These are phyloP conservation scores for Scheffersomyces insectosa DNA, from an alignment of 1,139 yeast species.

Conservation along the genomic window DNA sequence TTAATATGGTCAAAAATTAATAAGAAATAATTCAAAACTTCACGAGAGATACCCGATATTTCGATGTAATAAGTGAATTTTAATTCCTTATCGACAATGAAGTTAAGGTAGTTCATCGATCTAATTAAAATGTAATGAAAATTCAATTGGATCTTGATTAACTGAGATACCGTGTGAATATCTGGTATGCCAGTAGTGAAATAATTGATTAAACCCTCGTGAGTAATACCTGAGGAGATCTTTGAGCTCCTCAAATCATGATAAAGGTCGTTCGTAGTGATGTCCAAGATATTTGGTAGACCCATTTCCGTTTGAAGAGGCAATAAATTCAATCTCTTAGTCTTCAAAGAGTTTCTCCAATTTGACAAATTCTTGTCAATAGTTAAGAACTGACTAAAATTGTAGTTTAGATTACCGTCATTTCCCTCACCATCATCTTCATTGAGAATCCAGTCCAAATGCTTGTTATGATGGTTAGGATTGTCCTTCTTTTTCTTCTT, in stretches of 20 bases:
- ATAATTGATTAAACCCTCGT: slow-evolving; percentile 33
- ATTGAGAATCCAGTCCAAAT: slow-evolving; percentile 47
- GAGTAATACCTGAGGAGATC: slow-evolving; percentile 23
- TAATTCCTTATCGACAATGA: slow-evolving; percentile 47
- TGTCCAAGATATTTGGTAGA: slow-evolving; percentile 28
- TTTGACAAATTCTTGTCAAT: slow-evolving; percentile 45
- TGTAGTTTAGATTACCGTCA: slow-evolving; percentile 51
- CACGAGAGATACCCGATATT: slow-evolving; percentile 39
- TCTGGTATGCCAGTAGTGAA: slow-evolving; percentile 40
- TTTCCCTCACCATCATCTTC: slow-evolving; percentile 55
- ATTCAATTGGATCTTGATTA: slow-evolving; percentile 46
- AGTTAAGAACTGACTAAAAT: slow-evolving; percentile 44
- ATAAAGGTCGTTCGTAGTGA: slow-evolving; percentile 30
- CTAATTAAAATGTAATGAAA: slow-evolving; percentile 47
- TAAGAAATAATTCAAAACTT: slow-evolving; percentile 41
- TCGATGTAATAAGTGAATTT: slow-evolving; percentile 37
- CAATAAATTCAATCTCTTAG: slow-evolving; percentile 27
- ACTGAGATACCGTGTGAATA: slow-evolving; percentile 39
- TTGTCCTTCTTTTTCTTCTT: slow-evolving; percentile 19
- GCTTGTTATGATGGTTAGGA: slow-evolving; percentile 27
- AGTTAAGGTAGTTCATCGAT: slow-evolving; percentile 47
- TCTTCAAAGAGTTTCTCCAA: slow-evolving; percentile 44
- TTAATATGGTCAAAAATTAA: slow-evolving; percentile 36
- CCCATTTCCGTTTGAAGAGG: slow-evolving; percentile 39
- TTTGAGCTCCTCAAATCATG: slow-evolving; percentile 27